A percentile compares a stretch with the other conserved stretches of the same genome.
These are phyloP conservation scores for Colletotrichum gigasporum DNA, from an alignment of 2,329 filamentous ascomycete species.

Conservation along the genomic window DNA sequence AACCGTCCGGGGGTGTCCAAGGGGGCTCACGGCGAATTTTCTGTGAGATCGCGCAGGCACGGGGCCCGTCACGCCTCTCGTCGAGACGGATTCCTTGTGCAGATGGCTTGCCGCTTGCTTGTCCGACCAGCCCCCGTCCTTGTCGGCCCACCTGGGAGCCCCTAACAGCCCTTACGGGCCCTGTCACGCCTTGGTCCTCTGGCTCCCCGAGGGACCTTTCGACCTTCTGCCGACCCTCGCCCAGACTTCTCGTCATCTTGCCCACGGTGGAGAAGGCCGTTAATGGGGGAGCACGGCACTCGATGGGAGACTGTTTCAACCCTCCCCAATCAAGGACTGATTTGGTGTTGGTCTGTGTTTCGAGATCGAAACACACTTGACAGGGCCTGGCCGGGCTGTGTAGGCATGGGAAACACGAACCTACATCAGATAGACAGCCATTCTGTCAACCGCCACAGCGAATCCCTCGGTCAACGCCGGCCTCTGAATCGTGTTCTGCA, in stretches of 20 bases:
- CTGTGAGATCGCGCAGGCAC: conserved; percentile 30
- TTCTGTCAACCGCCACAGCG: not conserved
- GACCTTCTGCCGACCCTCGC: conserved; percentile 25
- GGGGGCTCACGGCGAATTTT: conserved; percentile 32
- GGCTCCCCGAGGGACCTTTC: conserved; percentile 4
- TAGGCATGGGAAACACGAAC: conserved; percentile 26
- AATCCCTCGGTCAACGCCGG: conserved; percentile 11
- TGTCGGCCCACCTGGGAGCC: conserved; percentile 20
- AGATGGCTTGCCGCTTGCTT: conserved; percentile 29
- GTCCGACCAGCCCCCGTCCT: conserved; percentile 25
- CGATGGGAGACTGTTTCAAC: conserved; percentile 27
- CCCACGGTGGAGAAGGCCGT: conserved; percentile 10
- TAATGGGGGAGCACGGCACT: conserved; percentile 20
- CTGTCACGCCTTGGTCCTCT: conserved; percentile 23
- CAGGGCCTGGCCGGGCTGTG: conserved; percentile 29
- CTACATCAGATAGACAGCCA: conserved; percentile 25
- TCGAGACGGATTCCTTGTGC: conserved; percentile 24
- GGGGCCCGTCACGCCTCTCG: conserved; percentile 18
- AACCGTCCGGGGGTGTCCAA: conserved; percentile 26
- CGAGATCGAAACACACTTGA: conserved; percentile 29
- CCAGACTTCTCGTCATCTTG: conserved; percentile 26
- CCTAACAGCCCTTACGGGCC: conserved; percentile 15
- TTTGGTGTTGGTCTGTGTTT: conserved; percentile 30
- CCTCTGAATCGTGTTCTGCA: conserved; percentile 11
- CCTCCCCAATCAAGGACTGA: conserved; percentile 12